Base-by-base conservation (phyloP, 495 filamentous ascomycete species). In the Lepraria neglecta region DNA sequence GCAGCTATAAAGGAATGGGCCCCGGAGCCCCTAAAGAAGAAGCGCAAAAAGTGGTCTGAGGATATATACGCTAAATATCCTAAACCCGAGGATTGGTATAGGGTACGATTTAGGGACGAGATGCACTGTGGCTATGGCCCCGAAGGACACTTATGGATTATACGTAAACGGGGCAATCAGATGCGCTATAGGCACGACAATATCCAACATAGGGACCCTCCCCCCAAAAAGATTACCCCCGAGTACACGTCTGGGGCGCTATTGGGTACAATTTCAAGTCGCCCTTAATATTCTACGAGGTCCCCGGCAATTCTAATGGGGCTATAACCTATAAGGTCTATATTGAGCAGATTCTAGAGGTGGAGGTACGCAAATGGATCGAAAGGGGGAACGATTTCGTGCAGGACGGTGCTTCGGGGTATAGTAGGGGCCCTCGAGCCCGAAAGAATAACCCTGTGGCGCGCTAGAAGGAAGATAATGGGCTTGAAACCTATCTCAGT, bases 401-500 rank as follows among this genome's bases (percentile, higher is more conserved):
- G 6, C 14, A 6, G 38, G 38, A 19, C 17, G 38, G 14, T 6
- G 38, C 6, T 42, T 42, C 14, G 14, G 14, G 38, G 38, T 14
- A 42, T 42, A 42, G 14, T 42, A 42, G 14, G 14, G 14, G 38
- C 6, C 38, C 38, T 14, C 6, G 14, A 42, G 14, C 38, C 6
- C 14, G 38, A 6, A 42, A 14, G 14, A 42, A 6, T 42, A 42
- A 42, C n/a, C n/a, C n/a, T n/a, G n/a, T n/a, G n/a, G n/a, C n/a
- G n/a, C n/a, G n/a, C n/a, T n/a, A n/a, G n/a, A 42, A 42, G 14
- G 6, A 48, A 21, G 31, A 61, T 14, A 27, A 61, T 56, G 30
- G 17, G 27, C 9, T 61, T 5, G 33, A 61, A 48, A 17, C 19
- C 5, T 56, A 58, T 19, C 59, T 61, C 50, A 61, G 28, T 43